Base-by-base conservation (phyloP, 306 rosid genomes). In the Cotoneaster glaucophyllus region DNA sequence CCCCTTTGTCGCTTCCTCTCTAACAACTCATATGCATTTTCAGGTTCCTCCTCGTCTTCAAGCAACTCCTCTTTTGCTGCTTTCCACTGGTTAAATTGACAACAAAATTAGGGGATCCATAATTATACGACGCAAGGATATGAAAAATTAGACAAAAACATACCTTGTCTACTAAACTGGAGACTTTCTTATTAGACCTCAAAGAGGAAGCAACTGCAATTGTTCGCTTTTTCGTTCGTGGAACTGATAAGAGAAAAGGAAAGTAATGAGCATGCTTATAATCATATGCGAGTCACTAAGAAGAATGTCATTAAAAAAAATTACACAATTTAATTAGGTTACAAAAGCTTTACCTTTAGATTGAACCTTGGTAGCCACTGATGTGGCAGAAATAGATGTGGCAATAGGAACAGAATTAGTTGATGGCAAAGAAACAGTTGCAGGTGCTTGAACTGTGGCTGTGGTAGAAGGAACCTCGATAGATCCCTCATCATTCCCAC, bases 41-140 rank as follows among this genome's bases (percentile, higher is more conserved):
- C 87, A 18, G 98, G 93, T 76, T 96, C 99, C 79, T 90, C 92
- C 90, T 96, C 96, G 32, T 92, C 97, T 82, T 90, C 98, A 69
- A 84, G 96, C 81, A 93, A 65, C 82, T 96, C 98, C 85, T 96
- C 99, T 85, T 96, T 96, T 22, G 99, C 99, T 75, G 98, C 99
- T 79, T 89, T 96, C 99, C 99, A 92, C 99, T 92, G 75, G 61
- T 70, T 76, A 57, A 84, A 73, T 57, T 56, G 74, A 77, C 45
- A 45, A 70, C 18, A 43, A 71, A 70, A 56, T 72, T 65, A 62
- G 54, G 59, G 15, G 21, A 70, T 18, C 73, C 12, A 25, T 32
- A 63, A 41, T 53, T 15, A 52, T 12, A 63, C 15, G 17, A 29
- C 12, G 14, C 26, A 14, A 17, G 29, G 21, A 63, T 25, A 18